These are phyloP conservation scores for Cystofilobasidium bisporidii DNA, from an alignment of 768 basidiomycete species.

Conservation along the genomic window DNA sequence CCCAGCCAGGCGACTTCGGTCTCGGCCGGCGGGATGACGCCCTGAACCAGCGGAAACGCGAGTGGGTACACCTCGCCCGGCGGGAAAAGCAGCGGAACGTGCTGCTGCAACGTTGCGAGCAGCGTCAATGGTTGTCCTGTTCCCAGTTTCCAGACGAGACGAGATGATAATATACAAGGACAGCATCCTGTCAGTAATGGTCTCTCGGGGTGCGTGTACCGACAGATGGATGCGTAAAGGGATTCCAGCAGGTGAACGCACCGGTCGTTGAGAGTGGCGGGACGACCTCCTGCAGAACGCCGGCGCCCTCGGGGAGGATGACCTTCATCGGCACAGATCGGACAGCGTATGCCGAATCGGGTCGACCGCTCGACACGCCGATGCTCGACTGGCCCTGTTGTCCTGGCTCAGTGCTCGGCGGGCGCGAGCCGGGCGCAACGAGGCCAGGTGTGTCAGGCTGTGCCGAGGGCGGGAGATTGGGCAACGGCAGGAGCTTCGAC, in stretches of 20 bases:
- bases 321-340: constrained; percentile 80
- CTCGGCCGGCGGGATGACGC: constrained; percentile 69
- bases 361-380: constrained; percentile 38
- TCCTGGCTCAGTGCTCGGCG: constrained; percentile 17
- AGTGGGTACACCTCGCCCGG: constrained; percentile 45
- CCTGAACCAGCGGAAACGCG: constrained; percentile 74
- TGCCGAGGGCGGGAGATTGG: constrained; percentile 20
- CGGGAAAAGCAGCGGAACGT: constrained; percentile 74
- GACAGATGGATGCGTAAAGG: no score
- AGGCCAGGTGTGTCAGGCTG: background rate
- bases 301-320: constrained; percentile 74
- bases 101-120: constrained; percentile 54
- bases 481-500: constrained; percentile 80
- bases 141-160: background rate
- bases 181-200: no score
- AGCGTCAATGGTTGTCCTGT: constrained; percentile 66
- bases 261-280: constrained; percentile 70
- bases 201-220: no score
- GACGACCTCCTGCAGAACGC: constrained; percentile 80
- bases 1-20: constrained; percentile 92
- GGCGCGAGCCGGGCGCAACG: constrained; percentile 42
- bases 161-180: no score
- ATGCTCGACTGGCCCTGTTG: constrained; percentile 13
- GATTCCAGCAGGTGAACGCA: constrained; percentile 42
- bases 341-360: constrained; percentile 77